Evolutionary conservation across 2,329 filamentous ascomycete genomes (phyloP).

Genomic region (Hirsutella thompsonii): DNA sequence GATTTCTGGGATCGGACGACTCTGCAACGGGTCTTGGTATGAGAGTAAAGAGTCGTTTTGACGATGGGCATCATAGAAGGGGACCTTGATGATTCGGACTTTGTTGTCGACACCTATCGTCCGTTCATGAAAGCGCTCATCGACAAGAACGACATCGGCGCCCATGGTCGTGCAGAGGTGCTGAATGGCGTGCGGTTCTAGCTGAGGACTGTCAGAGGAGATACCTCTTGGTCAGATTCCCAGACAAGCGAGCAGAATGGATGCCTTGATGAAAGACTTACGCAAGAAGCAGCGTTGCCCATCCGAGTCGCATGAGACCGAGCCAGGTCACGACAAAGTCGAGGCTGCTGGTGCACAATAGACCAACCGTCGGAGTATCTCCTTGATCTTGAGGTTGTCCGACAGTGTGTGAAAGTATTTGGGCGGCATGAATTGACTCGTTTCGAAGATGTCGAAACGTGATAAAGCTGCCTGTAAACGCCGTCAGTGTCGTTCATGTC

Average conservation of each 20-base stretch:
- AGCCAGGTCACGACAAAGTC: conserved; percentile 49
- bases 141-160: conserved; percentile 24
- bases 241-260: not conserved
- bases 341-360: conserved; percentile 42
- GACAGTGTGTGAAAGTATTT: not conserved
- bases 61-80: not conserved
- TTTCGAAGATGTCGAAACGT: not conserved
- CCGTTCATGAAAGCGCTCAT: not conserved
- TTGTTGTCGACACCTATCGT: not conserved
- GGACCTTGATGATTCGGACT: not conserved
- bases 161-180: conserved; percentile 37
- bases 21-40: conserved; percentile 1
- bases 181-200: conserved; percentile 29
- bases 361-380: conserved; percentile 15
- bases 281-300: conserved; percentile 43
- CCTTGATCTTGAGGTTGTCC: no score
- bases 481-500: no score
- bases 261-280: conserved; percentile 12
- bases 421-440: not conserved
- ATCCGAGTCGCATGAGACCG: conserved; percentile 41
- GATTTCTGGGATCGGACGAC: conserved; percentile 15
- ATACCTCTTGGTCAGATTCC: not conserved
- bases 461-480: not conserved
- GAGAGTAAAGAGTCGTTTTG: not conserved
- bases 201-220: conserved; percentile 25